Evolutionary conservation across 2,329 filamentous ascomycete genomes (phyloP).

Genomic region (Colletotrichum tropicicola): DNA sequence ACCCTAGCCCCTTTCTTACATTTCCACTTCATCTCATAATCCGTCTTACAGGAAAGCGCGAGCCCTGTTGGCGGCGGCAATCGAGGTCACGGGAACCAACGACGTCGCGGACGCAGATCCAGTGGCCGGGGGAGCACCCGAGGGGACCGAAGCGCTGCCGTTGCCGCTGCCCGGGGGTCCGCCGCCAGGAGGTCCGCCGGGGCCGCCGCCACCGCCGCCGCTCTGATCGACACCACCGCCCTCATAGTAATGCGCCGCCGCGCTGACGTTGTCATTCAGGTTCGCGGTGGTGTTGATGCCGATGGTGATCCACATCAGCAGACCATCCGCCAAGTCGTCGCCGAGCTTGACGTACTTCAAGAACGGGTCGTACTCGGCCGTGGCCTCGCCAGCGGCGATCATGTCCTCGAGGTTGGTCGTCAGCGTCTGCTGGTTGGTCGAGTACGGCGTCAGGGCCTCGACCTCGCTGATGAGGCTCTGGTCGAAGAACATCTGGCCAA

Average conservation of each 20-base stretch:
- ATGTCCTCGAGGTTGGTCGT: conserved; percentile 62
- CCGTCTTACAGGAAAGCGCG: no score
- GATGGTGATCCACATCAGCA: conserved; percentile 64
- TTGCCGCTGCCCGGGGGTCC: no score
- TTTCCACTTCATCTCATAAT: no score
- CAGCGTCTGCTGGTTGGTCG: conserved; percentile 51
- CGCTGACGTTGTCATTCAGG: conserved; percentile 21
- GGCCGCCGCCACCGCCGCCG: conserved; percentile 3
- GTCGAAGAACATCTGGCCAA: conserved; percentile 29
- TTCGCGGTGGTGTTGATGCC: conserved; percentile 51
- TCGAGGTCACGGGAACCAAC: no score
- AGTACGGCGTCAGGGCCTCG: conserved; percentile 57
- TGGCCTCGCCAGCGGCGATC: conserved; percentile 48
- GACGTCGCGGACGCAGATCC: no score
- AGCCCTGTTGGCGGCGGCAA: no score
- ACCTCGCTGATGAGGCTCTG: conserved; percentile 42
- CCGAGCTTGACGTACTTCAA: conserved; percentile 67
- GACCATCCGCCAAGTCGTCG: conserved; percentile 57
- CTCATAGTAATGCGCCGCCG: conserved; percentile 25
- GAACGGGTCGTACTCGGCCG: conserved; percentile 59
- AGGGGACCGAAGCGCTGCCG: no score
- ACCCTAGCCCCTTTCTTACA: no score
- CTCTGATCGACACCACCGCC: conserved; percentile 23
- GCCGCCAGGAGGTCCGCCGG: not conserved
- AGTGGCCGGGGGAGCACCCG: no score